Conservation (phyloP, 179 eudicot genomes). For the Carnegiea gigantea region DNA sequence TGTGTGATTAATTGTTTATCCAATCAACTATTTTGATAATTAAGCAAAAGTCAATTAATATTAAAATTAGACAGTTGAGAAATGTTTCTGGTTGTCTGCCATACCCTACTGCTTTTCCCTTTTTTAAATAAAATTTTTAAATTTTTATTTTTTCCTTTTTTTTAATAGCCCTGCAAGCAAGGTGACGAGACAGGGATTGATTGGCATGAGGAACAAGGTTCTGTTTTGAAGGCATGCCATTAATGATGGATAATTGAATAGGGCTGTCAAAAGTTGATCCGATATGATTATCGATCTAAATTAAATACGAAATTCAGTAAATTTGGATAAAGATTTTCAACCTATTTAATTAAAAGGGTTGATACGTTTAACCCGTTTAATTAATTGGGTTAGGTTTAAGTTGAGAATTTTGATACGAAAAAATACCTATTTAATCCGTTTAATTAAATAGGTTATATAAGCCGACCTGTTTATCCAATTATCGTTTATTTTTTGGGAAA, state of each 20-base stretch:
- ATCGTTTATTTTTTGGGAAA: too few species aligned
- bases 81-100: slow-evolving; percentile 52
- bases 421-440: too few species aligned
- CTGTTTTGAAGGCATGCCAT: slow-evolving; percentile 68
- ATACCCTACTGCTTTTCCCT: slow-evolving; percentile 3
- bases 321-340: too few species aligned
- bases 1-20: slow-evolving; percentile 2
- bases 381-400: too few species aligned
- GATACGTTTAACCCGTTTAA: too few species aligned
- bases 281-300: too few species aligned
- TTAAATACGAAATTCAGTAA: too few species aligned
- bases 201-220: slow-evolving; percentile 27
- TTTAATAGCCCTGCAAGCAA: slow-evolving; percentile 8
- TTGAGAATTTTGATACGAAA: too few species aligned
- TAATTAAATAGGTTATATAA: too few species aligned
- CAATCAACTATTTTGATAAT: not conserved
- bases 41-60: not conserved
- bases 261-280: too few species aligned
- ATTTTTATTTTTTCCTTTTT: slow-evolving; percentile 7
- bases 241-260: slow-evolving; percentile 60
- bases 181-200: slow-evolving; percentile 52
- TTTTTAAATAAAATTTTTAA: not conserved
- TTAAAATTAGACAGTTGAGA: slow-evolving; percentile 8
- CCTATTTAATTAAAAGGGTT: too few species aligned
- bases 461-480: too few species aligned